Conservation (phyloP, 768 basidiomycete genomes). For the Boletus rex-veris region DNA sequence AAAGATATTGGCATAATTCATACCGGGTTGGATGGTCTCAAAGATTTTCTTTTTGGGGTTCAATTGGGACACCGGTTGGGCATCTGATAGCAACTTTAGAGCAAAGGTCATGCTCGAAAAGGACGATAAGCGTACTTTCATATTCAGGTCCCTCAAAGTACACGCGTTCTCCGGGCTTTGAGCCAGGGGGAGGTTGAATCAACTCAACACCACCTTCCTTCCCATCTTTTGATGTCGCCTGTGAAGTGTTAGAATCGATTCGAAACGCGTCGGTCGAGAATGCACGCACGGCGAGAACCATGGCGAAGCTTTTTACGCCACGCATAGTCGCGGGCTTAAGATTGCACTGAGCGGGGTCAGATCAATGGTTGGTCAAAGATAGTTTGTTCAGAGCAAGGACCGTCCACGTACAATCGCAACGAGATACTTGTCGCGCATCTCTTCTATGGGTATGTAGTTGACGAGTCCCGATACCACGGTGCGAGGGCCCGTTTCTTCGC, state of each 20-base stretch:
- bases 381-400: neutral
- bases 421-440: conserved; percentile 82
- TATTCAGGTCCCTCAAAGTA: conserved; percentile 93
- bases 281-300: conserved; percentile 83
- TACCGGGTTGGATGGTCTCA: conserved; percentile 92
- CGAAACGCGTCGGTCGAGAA: neutral
- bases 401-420: conserved; percentile 67
- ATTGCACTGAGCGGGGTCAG: conserved; percentile 58
- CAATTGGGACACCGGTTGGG: conserved; percentile 72
- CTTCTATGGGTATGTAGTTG: conserved; percentile 92
- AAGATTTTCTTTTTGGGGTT: conserved; percentile 99
- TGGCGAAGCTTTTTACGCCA: conserved; percentile 96
- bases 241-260: conserved; percentile 2
- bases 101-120: neutral
- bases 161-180: conserved; percentile 88
- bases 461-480: conserved; percentile 97
- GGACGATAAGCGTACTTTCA: conserved; percentile 52
- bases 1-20: conserved; percentile 5
- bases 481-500: conserved; percentile 90
- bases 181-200: conserved; percentile 79
- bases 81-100: conserved; percentile 37
- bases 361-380: neutral
- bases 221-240: conserved; percentile 90
- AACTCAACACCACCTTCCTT: conserved; percentile 90
- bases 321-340: conserved; percentile 96